Percentiles rank a stretch among this genome's conserved stretches.
Evolutionary conservation across 2,329 filamentous ascomycete species (phyloP).

Genomic region (Pseudogymnoascus sp.): DNA sequence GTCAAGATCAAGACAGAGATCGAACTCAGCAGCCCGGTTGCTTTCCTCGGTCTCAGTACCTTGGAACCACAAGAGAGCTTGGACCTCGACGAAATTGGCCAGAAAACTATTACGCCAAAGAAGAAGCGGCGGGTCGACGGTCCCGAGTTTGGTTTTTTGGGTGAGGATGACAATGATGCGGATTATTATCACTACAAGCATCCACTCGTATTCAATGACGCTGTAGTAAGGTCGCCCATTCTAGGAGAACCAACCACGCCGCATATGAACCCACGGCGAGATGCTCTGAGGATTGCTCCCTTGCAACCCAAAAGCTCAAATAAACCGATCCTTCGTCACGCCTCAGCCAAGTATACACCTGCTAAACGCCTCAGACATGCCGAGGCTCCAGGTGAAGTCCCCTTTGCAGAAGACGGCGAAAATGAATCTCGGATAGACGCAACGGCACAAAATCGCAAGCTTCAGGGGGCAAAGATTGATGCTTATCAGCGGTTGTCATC

Average conservation of each 20-base stretch:
- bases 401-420: slow-evolving; percentile 23
- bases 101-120: slow-evolving; percentile 29
- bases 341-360: slow-evolving; percentile 13
- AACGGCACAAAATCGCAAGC: not conserved
- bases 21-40: slow-evolving; percentile 25
- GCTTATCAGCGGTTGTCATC: not conserved
- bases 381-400: not conserved
- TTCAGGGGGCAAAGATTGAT: not conserved
- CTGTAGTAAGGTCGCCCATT: not conserved
- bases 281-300: slow-evolving; percentile 13
- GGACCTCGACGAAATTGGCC: slow-evolving; percentile 32
- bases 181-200: not conserved
- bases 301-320: slow-evolving; percentile 26
- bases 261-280: slow-evolving; percentile 10
- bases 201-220: not conserved
- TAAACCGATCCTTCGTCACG: slow-evolving; percentile 21
- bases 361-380: not conserved
- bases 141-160: not conserved
- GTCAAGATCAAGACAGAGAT: slow-evolving; percentile 23
- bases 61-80: slow-evolving; percentile 25
- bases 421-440: not conserved
- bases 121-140: slow-evolving; percentile 19
- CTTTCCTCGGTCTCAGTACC: slow-evolving; percentile 16
- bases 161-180: not conserved
- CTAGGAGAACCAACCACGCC: slow-evolving; percentile 2